Percentiles rank a stretch among this genome's conserved stretches.
phyloP scores from a whole-genome alignment of 495 filamentous ascomycete genomes.

The Glonium stellatum region DNA sequence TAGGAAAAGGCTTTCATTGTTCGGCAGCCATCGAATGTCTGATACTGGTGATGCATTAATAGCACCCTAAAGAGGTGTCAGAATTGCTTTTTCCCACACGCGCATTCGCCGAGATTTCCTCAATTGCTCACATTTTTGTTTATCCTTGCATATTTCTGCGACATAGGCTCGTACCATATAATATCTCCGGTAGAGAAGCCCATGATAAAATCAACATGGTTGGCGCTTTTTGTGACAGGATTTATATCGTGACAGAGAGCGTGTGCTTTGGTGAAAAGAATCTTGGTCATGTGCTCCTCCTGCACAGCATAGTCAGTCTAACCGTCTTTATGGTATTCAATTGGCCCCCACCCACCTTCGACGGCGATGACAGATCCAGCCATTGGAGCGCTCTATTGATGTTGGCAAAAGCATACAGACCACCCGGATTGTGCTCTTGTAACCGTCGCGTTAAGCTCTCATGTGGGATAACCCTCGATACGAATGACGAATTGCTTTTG shows the following conservation, averaged over 20 bases:
- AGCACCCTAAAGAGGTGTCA: constrained; percentile 50
- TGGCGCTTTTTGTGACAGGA: constrained; percentile 63
- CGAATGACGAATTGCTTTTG: constrained; percentile 96
- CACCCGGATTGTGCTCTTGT: constrained; percentile 68
- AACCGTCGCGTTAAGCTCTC: constrained; percentile 72
- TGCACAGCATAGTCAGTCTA: constrained; percentile 1
- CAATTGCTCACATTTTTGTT: constrained; percentile 72
- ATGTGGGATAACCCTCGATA: constrained; percentile 88
- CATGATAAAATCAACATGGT: constrained; percentile 85
- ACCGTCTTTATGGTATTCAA: constrained; percentile 31
- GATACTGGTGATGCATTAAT: constrained; percentile 81
- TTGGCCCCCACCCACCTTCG: constrained; percentile 42
- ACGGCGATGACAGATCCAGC: constrained; percentile 59
- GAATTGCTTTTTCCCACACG: neutral
- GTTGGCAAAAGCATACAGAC: constrained; percentile 85
- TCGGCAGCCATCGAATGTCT: constrained; percentile 86
- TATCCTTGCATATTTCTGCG: constrained; percentile 87
- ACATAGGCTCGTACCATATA: constrained; percentile 97
- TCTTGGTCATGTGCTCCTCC: constrained; percentile 85
- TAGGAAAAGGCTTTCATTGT: constrained; percentile 88
- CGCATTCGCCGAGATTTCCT: neutral
- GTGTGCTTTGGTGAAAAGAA: constrained; percentile 92
- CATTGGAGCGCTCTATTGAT: constrained; percentile 89
- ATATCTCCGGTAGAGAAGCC: constrained; percentile 94
- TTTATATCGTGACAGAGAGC: constrained; percentile 95